phyloP scores from a whole-genome alignment of 2,329 filamentous ascomycete genomes.

The Diaporthe nobilis region DNA sequence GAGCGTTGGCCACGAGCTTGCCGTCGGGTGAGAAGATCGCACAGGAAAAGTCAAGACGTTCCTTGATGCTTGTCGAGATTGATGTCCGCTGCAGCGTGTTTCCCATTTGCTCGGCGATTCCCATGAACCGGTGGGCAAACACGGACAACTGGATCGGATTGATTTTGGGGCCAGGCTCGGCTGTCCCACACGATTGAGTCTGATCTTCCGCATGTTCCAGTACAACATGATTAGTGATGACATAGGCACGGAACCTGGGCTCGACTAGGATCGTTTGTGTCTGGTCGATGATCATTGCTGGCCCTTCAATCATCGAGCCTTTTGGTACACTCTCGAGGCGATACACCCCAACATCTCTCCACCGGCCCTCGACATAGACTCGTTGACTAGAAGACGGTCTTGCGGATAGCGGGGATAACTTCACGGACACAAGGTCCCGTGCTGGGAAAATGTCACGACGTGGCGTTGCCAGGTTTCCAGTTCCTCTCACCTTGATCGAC shows the following conservation, averaged over 20 bases:
- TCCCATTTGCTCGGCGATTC: slow-evolving; percentile 88
- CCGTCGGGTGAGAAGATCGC: slow-evolving; percentile 83
- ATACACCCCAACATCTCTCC: slow-evolving; percentile 69
- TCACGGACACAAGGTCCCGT: slow-evolving; percentile 44
- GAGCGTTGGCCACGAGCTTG: slow-evolving; percentile 81
- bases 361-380: slow-evolving; percentile 41
- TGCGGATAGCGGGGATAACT: slow-evolving; percentile 27
- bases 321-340: slow-evolving; percentile 70
- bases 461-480: slow-evolving; percentile 37
- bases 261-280: slow-evolving; percentile 81
- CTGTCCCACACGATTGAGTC: slow-evolving; percentile 61
- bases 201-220: slow-evolving; percentile 46
- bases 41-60: slow-evolving; percentile 85
- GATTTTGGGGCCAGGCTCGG: slow-evolving; percentile 83
- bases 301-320: slow-evolving; percentile 72
- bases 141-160: slow-evolving; percentile 82
- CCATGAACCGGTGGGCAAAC: slow-evolving; percentile 87
- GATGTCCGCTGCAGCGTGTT: slow-evolving; percentile 84
- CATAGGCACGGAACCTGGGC: slow-evolving; percentile 67
- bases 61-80: slow-evolving; percentile 84
- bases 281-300: slow-evolving; percentile 77
- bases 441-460: not conserved
- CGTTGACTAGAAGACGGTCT: not conserved
- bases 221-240: slow-evolving; percentile 61
- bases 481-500: slow-evolving; percentile 58